Conservation (phyloP, 2,329 filamentous ascomycete species). For the Magnaporthales sp. region DNA sequence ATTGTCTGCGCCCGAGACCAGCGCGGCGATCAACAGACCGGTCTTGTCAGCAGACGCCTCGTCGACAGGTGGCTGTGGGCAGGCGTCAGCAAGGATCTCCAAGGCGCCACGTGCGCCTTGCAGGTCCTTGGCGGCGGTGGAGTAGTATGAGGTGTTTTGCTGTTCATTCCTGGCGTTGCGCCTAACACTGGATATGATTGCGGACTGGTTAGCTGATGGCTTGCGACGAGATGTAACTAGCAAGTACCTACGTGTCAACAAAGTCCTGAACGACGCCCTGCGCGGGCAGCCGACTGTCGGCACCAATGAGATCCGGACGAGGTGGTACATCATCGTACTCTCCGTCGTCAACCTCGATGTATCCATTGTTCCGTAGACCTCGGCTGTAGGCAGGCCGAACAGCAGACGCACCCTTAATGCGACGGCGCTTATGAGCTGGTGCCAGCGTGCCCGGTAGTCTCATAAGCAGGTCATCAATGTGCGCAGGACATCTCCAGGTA, state of each 20-base stretch:
- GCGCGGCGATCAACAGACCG: slow-evolving; percentile 11
- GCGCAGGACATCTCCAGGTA: slow-evolving; percentile 83
- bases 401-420: slow-evolving; percentile 43
- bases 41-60: neutral
- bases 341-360: slow-evolving; percentile 60
- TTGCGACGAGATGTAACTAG: no score
- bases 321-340: slow-evolving; percentile 34
- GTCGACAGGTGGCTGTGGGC: neutral
- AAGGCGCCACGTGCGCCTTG: neutral
- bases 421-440: slow-evolving; percentile 53
- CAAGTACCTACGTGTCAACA: slow-evolving; percentile 33
- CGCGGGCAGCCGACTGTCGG: slow-evolving; percentile 54
- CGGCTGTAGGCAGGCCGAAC: slow-evolving; percentile 48
- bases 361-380: slow-evolving; percentile 62
- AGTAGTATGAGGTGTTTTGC: neutral
- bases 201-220: neutral
- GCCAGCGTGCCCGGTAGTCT: slow-evolving; percentile 46
- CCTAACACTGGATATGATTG: neutral
- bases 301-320: slow-evolving; percentile 41
- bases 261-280: slow-evolving; percentile 64
- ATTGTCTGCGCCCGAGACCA: slow-evolving; percentile 35
- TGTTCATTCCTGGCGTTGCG: neutral
- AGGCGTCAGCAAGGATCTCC: neutral
- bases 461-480: slow-evolving; percentile 67
- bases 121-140: neutral